phyloP scores from a whole-genome alignment of 2,329 filamentous ascomycete species.

The Cladophialophora exuberans region DNA sequence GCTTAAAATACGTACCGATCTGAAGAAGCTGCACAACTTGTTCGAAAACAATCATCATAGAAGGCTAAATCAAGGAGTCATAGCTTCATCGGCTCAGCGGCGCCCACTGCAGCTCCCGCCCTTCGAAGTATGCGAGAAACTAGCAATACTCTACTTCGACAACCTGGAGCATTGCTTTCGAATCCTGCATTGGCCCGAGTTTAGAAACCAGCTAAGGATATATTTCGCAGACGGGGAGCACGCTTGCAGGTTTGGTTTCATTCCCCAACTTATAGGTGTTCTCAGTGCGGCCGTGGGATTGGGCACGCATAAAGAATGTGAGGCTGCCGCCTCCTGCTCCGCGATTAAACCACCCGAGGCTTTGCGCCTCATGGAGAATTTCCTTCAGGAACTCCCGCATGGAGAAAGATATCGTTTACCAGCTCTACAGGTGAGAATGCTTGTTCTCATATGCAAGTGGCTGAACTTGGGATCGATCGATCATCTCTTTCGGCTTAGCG shows the following conservation, averaged over 20 bases:
- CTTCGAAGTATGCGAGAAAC: conserved; percentile 20
- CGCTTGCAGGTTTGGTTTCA: conserved; percentile 23
- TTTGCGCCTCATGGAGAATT: conserved; percentile 24
- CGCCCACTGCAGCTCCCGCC: conserved; percentile 21
- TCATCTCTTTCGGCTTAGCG: conserved; percentile 28
- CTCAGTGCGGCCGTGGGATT: conserved; percentile 25
- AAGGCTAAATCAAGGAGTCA: neutral
- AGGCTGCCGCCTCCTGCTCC: conserved; percentile 16
- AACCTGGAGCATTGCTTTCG: conserved; percentile 34
- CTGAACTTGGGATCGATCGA: conserved; percentile 19
- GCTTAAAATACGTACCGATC: conserved; percentile 13
- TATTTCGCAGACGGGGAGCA: conserved; percentile 24
- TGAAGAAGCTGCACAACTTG: conserved; percentile 21
- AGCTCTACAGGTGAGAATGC: conserved; percentile 27
- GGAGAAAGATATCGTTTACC: conserved; percentile 25
- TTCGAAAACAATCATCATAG: conserved; percentile 18
- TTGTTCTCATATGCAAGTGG: conserved; percentile 29
- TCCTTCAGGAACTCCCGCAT: conserved; percentile 12
- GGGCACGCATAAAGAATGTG: conserved; percentile 29
- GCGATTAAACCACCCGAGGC: conserved; percentile 18
- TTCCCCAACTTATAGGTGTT: conserved; percentile 30
- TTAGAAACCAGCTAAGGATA: conserved; percentile 23
- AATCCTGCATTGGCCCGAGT: conserved; percentile 27
- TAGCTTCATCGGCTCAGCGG: neutral
- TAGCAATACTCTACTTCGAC: conserved; percentile 31